Evolutionary conservation across 2,329 filamentous ascomycete species (phyloP), one percentile per base, ranked within the genome.

Genomic region (Phaeosphaeriaceae sp.): DNA sequence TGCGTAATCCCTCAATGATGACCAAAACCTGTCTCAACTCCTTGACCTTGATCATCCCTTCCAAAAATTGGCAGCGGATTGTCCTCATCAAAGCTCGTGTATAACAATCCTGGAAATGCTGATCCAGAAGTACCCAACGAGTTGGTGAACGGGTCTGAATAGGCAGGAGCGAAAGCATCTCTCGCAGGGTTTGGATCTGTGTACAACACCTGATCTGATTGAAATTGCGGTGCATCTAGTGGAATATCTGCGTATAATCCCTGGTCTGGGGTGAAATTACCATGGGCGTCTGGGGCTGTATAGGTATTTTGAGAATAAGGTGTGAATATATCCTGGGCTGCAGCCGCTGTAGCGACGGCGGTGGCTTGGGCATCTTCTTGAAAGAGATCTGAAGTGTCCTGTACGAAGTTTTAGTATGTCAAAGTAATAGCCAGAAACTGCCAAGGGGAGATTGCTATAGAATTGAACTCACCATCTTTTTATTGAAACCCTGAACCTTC

Each of bases 341-440:
- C 21, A 3, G 33, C 33, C 8, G 15, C 30, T 11, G 37, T 15
- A 12, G 34, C 18, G 3, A 11, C n/a, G 13, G 15, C 23, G 36
- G 21, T 15, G 13, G 44, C 34, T 16, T 43, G n/a, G 4, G 29
- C 44, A 20, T 63, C 53, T 41, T 65, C 54, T 6, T 21, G 8
- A n/a, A 62, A 21, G 2, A 66, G 38, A 15, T 61, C 60, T 20
- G 41, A 38, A 9, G 62, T 52, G 15, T 61, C 54, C 56, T 63
- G 15, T 6, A 4, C n/a, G n/a, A 12, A n/a, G 33, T 50, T 30
- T n/a, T 6, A 16, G 12, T 12, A 7, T 6, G n/a, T n/a, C n/a
- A n/a, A n/a, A n/a, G n/a, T 8, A 20, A 33, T 37, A 8, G n/a
- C n/a, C n/a, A n/a, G n/a, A 18, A 21, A 15, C 5, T n/a, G 3